These are phyloP conservation scores for Vitis cinerea DNA, from an alignment of 164 flowering plant genomes.

Conservation along the genomic window DNA sequence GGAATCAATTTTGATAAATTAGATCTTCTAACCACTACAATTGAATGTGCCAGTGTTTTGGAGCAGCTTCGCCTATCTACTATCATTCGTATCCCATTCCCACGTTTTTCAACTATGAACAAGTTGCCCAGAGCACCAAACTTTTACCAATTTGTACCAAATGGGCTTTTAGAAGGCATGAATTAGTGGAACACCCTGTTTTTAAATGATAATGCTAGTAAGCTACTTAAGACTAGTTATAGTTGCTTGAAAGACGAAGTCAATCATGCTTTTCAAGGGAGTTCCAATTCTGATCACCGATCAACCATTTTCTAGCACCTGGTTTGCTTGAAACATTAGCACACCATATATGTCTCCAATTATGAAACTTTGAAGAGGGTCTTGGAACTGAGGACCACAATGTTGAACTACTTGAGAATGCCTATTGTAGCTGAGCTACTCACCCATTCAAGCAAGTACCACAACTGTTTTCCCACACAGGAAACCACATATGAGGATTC, in stretches of 20 bases:
- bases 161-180: conserved; percentile 55
- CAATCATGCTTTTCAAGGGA: conserved; percentile 16
- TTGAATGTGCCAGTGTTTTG: conserved; percentile 41
- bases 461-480: too few species aligned
- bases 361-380: conserved; percentile 49
- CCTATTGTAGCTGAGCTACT: too few species aligned
- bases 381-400: too few species aligned
- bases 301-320: conserved; percentile 30
- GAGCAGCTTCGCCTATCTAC: conserved; percentile 62
- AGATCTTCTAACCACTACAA: conserved; percentile 34
- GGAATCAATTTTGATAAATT: conserved; percentile 27
- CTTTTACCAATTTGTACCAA: conserved; percentile 52
- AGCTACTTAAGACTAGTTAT: conserved; percentile 19
- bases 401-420: too few species aligned
- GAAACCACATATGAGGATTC: too few species aligned
- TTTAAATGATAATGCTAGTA: conserved; percentile 17
- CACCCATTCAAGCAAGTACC: too few species aligned
- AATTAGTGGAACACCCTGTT: conserved; percentile 19
- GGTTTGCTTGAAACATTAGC: conserved; percentile 22
- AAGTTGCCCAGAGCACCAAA: conserved; percentile 34
- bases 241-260: conserved; percentile 20
- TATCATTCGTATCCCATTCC: conserved; percentile 45
- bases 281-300: conserved; percentile 36
- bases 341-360: conserved; percentile 53
- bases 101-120: conserved; percentile 32